phyloP scores from a whole-genome alignment of 768 basidiomycete genomes.

The Termitomyces sp. region DNA sequence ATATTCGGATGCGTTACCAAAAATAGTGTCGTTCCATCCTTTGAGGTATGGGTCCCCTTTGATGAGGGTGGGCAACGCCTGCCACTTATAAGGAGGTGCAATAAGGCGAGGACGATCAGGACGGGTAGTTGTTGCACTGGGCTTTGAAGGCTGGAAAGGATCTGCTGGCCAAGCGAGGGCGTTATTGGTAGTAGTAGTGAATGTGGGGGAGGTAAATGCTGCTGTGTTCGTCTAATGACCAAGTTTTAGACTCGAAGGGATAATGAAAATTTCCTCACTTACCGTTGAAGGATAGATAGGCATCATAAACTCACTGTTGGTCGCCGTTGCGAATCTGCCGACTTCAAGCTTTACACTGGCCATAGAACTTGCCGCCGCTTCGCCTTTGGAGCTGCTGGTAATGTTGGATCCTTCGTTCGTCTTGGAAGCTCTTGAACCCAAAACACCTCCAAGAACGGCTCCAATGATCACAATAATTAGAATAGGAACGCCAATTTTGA shows the following conservation, averaged over 20 bases:
- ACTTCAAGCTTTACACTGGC: conserved; percentile 56
- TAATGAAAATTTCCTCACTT: conserved; percentile 30
- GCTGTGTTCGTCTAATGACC: conserved; percentile 66
- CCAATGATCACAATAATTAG: conserved; percentile 59
- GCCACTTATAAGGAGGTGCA: conserved; percentile 92
- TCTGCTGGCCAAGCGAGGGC: conserved; percentile 77
- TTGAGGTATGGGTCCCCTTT: conserved; percentile 79
- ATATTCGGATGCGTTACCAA: conserved; percentile 82
- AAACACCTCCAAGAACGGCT: conserved; percentile 74
- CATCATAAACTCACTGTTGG: conserved; percentile 73
- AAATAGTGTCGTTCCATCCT: conserved; percentile 89
- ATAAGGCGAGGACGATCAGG: conserved; percentile 86
- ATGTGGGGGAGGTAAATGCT: conserved; percentile 68
- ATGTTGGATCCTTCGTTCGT: conserved; percentile 21
- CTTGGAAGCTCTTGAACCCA: conserved; percentile 60
- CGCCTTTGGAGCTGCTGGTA: conserved; percentile 33
- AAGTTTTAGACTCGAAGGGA: not conserved
- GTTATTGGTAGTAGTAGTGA: conserved; percentile 51
- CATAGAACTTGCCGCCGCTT: conserved; percentile 52
- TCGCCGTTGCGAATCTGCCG: conserved; percentile 73
- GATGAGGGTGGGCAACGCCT: conserved; percentile 74
- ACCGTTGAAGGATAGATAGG: conserved; percentile 90
- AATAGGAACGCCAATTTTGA: conserved; percentile 72
- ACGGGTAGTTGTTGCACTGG: conserved; percentile 59
- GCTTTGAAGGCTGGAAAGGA: conserved; percentile 63